Evolutionary conservation across 768 basidiomycete species (phyloP), one percentile per base, ranked within the genome.

Genomic region (Xerocomus potaroensis): DNA sequence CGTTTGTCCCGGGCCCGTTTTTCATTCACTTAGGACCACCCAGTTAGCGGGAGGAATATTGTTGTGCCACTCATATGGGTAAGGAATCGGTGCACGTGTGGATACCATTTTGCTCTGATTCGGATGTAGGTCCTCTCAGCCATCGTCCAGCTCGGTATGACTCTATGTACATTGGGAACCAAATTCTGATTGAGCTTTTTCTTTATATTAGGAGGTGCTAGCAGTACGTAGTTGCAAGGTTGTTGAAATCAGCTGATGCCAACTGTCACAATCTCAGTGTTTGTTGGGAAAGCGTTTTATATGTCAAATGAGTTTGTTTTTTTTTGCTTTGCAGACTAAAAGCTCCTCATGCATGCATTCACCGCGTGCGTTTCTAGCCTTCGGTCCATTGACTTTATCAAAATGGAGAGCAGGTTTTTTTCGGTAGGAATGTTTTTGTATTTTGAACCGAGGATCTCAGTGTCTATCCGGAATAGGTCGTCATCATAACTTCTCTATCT

Each of bases 141-240:
- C 11, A 8, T 34, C 9, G 9, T 24, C 6, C 27, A 47, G 19
- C 9, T 55, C 4, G 56, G 56, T 58, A 32, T 23, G 36, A 8
- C 14, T 22, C n/a, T 11, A 18, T 18, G 16, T 9, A 16, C 32
- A 8, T 7, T 9, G 10, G 16, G n/a, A 8, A 33, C 32, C 18
- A 16, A 33, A 16, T 5, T 18, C 7, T 33, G 18, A 33, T 16
- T 9, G 18, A 18, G 3, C 32, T 14, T 33, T 27, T 33, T 16
- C 32, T 33, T 10, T 5, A 34, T 19, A 19, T 19, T 8, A 34
- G 33, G 33, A 10, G 33, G 33, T 2, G 18, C 18, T 3, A 34
- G 9, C 33, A 8, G 33, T 34, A 19, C 18, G 33, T 6, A 10
- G 3, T 5, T 18, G 18, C 14, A 8, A 18, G 8, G 16, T 10